These are phyloP conservation scores for Microbotryomycetes sp. DNA, from an alignment of 1,284 basidiomycete genomes.

Conservation along the genomic window DNA sequence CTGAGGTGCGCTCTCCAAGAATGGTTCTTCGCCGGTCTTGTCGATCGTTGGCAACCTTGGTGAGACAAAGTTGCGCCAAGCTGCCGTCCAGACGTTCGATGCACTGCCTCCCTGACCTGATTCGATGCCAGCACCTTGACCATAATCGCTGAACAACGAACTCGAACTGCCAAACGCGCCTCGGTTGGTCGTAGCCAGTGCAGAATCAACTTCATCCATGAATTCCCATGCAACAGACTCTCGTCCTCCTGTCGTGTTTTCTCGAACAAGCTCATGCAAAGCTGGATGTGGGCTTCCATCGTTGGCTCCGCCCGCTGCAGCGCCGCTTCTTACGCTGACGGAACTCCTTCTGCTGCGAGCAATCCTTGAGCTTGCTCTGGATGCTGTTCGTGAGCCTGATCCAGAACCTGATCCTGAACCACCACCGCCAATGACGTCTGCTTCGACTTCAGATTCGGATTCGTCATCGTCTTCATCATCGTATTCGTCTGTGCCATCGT, in stretches of 20 bases:
- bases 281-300: constrained; percentile 10
- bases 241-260: constrained; percentile 26
- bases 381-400: background rate
- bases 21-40: constrained; percentile 25
- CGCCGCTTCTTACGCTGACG: constrained; percentile 1
- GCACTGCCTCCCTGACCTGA: background rate
- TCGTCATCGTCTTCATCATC: constrained; percentile 18
- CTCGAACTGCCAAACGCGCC: background rate
- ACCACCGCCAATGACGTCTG: background rate
- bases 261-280: constrained; percentile 23
- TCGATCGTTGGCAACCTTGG: background rate
- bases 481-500: constrained; percentile 4
- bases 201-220: background rate
- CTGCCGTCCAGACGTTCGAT: background rate
- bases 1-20: constrained; percentile 29
- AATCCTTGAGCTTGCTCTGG: constrained; percentile 21
- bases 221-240: background rate
- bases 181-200: background rate
- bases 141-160: background rate
- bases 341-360: constrained; percentile 1
- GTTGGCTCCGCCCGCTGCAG: background rate
- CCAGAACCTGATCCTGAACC: constrained; percentile 5
- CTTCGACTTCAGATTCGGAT: constrained; percentile 6
- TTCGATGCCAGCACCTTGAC: background rate
- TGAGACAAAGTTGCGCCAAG: constrained; percentile 2